Evolutionary conservation across 2,329 filamentous ascomycete species (phyloP).

Genomic region (Diplodia corticola): DNA sequence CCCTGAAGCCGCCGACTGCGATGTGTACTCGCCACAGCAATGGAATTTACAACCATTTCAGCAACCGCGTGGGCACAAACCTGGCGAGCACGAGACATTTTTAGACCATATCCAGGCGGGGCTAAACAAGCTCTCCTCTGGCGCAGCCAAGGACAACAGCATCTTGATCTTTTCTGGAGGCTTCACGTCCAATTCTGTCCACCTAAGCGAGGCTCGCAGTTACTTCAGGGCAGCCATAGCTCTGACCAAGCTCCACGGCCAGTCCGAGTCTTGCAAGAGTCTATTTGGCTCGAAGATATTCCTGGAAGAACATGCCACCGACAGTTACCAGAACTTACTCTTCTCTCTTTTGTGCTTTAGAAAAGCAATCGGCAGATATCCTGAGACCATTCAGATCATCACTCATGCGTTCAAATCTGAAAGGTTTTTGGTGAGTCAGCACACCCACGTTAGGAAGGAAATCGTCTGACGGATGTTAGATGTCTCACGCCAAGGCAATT

Average conservation of each 20-base stretch:
- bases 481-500: conserved; percentile 36
- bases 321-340: conserved; percentile 83
- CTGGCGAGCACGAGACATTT: conserved; percentile 76
- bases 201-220: conserved; percentile 39
- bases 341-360: conserved; percentile 66
- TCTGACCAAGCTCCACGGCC: conserved; percentile 26
- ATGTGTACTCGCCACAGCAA: conserved; percentile 39
- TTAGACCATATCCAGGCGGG: conserved; percentile 71
- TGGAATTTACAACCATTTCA: conserved; percentile 78
- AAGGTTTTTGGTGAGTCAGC: conserved; percentile 35
- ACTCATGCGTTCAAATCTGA: conserved; percentile 51
- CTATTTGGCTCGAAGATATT: conserved; percentile 49
- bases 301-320: conserved; percentile 71
- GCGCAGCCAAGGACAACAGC: conserved; percentile 42
- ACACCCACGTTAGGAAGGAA: not conserved
- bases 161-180: conserved; percentile 74
- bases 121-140: conserved; percentile 52
- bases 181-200: conserved; percentile 35
- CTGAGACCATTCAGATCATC: conserved; percentile 44
- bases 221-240: conserved; percentile 38
- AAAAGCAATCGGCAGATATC: conserved; percentile 42
- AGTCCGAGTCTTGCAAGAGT: conserved; percentile 28
- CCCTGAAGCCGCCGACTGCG: conserved; percentile 31
- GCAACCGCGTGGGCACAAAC: conserved; percentile 40
- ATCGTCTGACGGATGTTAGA: not conserved